These are phyloP conservation scores for Puccinia brachypodii DNA, from an alignment of 1,284 basidiomycete genomes.

Conservation along the genomic window DNA sequence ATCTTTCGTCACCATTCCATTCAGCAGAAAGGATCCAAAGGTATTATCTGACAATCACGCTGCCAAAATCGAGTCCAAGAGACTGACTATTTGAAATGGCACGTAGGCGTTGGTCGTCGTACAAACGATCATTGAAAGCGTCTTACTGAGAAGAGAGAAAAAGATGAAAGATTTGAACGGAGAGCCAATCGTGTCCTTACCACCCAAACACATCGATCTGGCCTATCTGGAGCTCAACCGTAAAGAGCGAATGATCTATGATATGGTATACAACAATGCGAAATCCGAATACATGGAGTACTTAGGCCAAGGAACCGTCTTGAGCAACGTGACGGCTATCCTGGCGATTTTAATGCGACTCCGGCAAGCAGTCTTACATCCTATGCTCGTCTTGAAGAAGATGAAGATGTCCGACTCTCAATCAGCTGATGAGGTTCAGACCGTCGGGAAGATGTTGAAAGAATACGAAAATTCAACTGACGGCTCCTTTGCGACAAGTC, in stretches of 20 bases:
- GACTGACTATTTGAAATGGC: conserved; percentile 70
- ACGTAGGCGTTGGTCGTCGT: conserved; percentile 83
- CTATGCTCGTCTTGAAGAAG: conserved; percentile 26
- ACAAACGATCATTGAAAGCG: conserved; percentile 77
- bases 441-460: neutral
- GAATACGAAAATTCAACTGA: neutral
- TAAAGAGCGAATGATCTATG: conserved; percentile 35
- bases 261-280: conserved; percentile 45
- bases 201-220: conserved; percentile 65
- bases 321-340: conserved; percentile 38
- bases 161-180: conserved; percentile 86
- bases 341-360: conserved; percentile 32
- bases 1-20: conserved; percentile 62
- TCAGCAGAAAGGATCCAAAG: conserved; percentile 43
- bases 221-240: conserved; percentile 21
- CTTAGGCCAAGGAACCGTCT: conserved; percentile 30
- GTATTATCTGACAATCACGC: conserved; percentile 3
- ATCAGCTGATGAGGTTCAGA: neutral
- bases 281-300: conserved; percentile 33
- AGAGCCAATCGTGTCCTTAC: conserved; percentile 76
- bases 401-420: neutral
- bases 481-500: conserved; percentile 6
- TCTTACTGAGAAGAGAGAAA: conserved; percentile 90
- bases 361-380: conserved; percentile 38
- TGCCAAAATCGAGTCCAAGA: conserved; percentile 44